Conservation (phyloP, 2,329 filamentous ascomycete species). For the Xylariaceae sp. region DNA sequence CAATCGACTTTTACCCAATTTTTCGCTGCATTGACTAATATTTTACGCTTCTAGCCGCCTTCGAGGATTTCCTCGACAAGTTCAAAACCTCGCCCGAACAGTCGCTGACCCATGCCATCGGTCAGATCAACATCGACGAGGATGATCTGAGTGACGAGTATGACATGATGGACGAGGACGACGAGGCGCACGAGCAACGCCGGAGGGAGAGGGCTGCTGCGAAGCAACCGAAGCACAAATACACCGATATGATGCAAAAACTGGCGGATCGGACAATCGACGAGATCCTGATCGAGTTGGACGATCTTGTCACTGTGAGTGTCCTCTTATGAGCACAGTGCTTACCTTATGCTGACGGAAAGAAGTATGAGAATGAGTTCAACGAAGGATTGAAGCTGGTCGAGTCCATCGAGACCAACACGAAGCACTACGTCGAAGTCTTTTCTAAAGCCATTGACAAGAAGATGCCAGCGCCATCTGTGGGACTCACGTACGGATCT, state of each 20-base stretch:
- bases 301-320: slow-evolving; percentile 72
- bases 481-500: slow-evolving; percentile 63
- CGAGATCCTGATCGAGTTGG: slow-evolving; percentile 80
- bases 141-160: slow-evolving; percentile 85
- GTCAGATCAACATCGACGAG: slow-evolving; percentile 79
- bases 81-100: slow-evolving; percentile 77
- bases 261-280: slow-evolving; percentile 73
- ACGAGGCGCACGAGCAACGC: slow-evolving; percentile 50
- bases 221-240: slow-evolving; percentile 69
- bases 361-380: slow-evolving; percentile 67
- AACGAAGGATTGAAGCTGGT: slow-evolving; percentile 69
- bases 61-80: slow-evolving; percentile 79
- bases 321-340: slow-evolving; percentile 8
- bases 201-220: slow-evolving; percentile 45
- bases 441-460: slow-evolving; percentile 84
- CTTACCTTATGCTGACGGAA: slow-evolving; percentile 15
- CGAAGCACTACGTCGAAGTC: slow-evolving; percentile 92
- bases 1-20: background rate
- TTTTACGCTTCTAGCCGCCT: slow-evolving; percentile 53
- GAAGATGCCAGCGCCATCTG: slow-evolving; percentile 71
- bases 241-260: slow-evolving; percentile 80
- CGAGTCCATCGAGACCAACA: slow-evolving; percentile 81
- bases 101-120: slow-evolving; percentile 73
- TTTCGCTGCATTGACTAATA: slow-evolving; percentile 26
- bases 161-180: slow-evolving; percentile 83